Evolutionary conservation across 768 basidiomycete species (phyloP), one percentile per base, ranked within the genome.

Genomic region (Tubosaeta sp.): DNA sequence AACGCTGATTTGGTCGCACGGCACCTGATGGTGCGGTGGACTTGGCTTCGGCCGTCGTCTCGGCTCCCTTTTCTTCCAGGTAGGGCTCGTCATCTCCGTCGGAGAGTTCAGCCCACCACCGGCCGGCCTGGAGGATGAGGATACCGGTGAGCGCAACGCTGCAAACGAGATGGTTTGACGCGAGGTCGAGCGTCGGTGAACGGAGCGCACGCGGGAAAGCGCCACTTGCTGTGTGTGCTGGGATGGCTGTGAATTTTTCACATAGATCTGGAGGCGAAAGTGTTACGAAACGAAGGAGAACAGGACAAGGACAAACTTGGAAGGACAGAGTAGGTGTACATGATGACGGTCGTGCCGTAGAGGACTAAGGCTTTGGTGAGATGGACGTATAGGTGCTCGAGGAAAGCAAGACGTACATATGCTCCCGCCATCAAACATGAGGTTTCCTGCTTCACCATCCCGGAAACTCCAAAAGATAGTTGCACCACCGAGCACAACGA

Each of bases 361-460:
- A 93, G 73, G 70, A 93, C 91, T 93, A 67, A 43, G 34, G 32
- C 41, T 45, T 12, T 0, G n/a, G n/a, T 60, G 17, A 59, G 50
- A 46, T 10, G 35, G 33, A 32, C 14, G 27, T 9, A n/a, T 9
- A 26, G 32, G 41, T 12, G 10, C 13, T 37, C 35, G 9, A 14
- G 25, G 11, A 17, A 17, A 1, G 16, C 19, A n/a, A 38, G 5
- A 74, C 88, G 65, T 56, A 92, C 91, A 88, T 59, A 91, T 85
- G 67, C 89, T 91, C 46, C 86, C 91, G 25, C 91, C 90, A 62
- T 93, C 91, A 60, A 93, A 93, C 89, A 93, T 91, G 64, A 93
- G 74, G 68, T 93, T 92, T 31, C 83, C 87, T 3, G 90, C 90
- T 57, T 81, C 72, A 8, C 86, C 81, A 55, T 92, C 88, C 32